phyloP scores from a whole-genome alignment of 116 monocot genomes.

The Cymodocea nodosa region DNA sequence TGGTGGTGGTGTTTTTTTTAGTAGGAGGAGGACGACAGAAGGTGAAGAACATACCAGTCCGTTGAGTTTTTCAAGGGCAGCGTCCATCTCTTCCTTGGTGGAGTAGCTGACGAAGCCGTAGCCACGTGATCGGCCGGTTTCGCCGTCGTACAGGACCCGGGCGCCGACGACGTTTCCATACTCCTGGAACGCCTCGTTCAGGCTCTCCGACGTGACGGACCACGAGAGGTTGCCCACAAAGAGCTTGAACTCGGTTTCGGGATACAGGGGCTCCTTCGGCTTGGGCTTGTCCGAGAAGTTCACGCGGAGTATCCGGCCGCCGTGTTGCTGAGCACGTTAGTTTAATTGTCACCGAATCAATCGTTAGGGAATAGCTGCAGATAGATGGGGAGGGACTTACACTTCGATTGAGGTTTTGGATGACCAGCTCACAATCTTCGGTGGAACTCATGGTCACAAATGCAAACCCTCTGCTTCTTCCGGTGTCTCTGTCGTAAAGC shows the following conservation, averaged over 20 bases:
- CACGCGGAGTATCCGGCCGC: constrained; percentile 63
- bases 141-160: constrained; percentile 77
- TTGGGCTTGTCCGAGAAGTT: constrained; percentile 86
- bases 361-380: no score
- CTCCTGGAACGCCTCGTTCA: constrained; percentile 43
- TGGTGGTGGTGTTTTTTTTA: no score
- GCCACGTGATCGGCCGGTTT: constrained; percentile 72
- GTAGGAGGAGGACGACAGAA: no score
- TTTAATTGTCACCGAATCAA: no score
- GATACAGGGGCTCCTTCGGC: constrained; percentile 55
- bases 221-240: constrained; percentile 91
- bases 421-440: constrained; percentile 75
- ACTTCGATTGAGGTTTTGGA: constrained; percentile 78
- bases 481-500: constrained; percentile 70
- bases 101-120: constrained; percentile 88
- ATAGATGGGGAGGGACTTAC: constrained; percentile 17
- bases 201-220: constrained; percentile 61
- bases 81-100: constrained; percentile 80
- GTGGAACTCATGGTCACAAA: constrained; percentile 79
- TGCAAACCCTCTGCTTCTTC: constrained; percentile 90
- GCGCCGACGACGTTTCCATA: constrained; percentile 77
- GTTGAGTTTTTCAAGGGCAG: constrained; percentile 52
- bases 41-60: constrained; percentile 35
- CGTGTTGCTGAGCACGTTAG: constrained; percentile 40
- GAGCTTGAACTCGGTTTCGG: constrained; percentile 75